phyloP scores from a whole-genome alignment of 352 stramenopile genomes.

The Phytophthora pistaciae region DNA sequence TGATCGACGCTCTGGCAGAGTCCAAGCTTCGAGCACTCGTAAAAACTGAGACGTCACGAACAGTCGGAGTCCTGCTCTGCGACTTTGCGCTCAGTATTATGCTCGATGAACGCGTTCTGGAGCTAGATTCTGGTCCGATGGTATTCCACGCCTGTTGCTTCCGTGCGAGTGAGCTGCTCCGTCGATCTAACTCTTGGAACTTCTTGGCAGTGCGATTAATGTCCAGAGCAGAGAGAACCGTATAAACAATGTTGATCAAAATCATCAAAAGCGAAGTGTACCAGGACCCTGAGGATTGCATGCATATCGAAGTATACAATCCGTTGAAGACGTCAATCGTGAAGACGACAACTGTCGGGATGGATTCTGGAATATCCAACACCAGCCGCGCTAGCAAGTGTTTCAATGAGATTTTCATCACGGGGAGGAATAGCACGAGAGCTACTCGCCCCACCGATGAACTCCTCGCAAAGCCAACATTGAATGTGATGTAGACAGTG shows the following conservation, averaged over 20 bases:
- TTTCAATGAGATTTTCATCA: conserved; percentile 24
- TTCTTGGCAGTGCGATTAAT: conserved; percentile 18
- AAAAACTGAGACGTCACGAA: conserved; percentile 1
- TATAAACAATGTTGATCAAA: conserved; percentile 12
- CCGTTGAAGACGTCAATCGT: conserved; percentile 30
- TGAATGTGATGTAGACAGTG: conserved; percentile 18
- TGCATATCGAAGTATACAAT: conserved; percentile 22
- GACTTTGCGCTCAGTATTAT: conserved; percentile 2
- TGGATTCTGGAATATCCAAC: conserved; percentile 5
- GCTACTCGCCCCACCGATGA: neutral
- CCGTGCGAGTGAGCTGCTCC: neutral
- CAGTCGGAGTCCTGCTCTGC: neutral
- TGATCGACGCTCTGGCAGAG: neutral
- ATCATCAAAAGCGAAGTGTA: conserved; percentile 20
- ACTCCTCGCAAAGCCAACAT: conserved; percentile 9
- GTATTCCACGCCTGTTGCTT: conserved; percentile 1
- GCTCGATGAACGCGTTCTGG: conserved; percentile 3
- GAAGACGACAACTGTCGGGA: conserved; percentile 20
- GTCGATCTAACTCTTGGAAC: conserved; percentile 3
- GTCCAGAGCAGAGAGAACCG: conserved; percentile 7
- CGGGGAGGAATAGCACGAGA: conserved; percentile 11
- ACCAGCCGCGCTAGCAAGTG: conserved; percentile 12
- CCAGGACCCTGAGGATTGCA: conserved; percentile 17
- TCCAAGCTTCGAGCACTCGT: neutral
- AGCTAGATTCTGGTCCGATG: neutral